Conservation (phyloP, 176 grass and related monocot species). For the bread wheat (Triticum aestivum) region IWGSC_CS_RefSeq_v2.1 NC_057796.1:482974177-482974676, state of each 20-base stretch:
- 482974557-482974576: background rate
- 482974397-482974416: background rate
- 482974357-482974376: background rate
- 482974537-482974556: background rate
- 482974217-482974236: background rate
- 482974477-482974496: background rate
- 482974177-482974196: background rate
- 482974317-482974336: background rate
- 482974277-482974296: background rate
- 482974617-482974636: background rate
- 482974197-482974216: background rate
- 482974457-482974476: constrained; percentile 1
- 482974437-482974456: background rate
- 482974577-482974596: background rate
- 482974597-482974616: background rate
- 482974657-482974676: background rate
- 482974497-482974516: background rate
- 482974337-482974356: background rate
- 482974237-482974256: background rate
- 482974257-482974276: background rate
- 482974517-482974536: background rate
- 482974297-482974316: background rate
- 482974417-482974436: background rate
- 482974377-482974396: background rate
- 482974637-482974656: too few relatives aligned